Evolutionary conservation across 2,329 filamentous ascomycete genomes (phyloP).

Genomic region (Fusarium armeniacum): DNA sequence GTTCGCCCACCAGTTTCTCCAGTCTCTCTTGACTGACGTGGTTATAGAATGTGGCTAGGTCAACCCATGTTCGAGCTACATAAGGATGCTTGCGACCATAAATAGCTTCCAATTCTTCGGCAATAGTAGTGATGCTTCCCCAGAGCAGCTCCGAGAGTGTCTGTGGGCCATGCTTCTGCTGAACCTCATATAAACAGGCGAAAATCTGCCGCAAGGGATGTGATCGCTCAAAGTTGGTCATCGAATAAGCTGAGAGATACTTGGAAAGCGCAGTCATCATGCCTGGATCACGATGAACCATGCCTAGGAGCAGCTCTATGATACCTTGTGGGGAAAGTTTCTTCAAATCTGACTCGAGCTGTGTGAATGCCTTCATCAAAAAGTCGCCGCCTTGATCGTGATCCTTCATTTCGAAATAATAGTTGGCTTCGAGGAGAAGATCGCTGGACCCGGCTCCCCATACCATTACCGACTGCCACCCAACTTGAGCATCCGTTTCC

Average conservation of each 20-base stretch:
- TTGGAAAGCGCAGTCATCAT: conserved; percentile 63
- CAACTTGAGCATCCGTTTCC: conserved; percentile 55
- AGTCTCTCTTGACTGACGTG: conserved; percentile 56
- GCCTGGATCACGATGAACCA: conserved; percentile 61
- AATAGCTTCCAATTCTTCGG: conserved; percentile 61
- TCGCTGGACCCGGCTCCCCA: conserved; percentile 62
- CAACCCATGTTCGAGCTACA: conserved; percentile 59
- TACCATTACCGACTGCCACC: conserved; percentile 60
- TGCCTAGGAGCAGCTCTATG: conserved; percentile 59
- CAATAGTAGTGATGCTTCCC: conserved; percentile 58
- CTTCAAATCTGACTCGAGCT: conserved; percentile 59
- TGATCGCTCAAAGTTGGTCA: conserved; percentile 60
- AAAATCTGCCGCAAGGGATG: conserved; percentile 62
- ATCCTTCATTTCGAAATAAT: conserved; percentile 58
- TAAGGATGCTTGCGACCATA: conserved; percentile 61
- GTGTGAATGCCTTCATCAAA: conserved; percentile 60
- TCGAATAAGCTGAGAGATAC: conserved; percentile 60
- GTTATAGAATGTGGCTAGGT: conserved; percentile 58
- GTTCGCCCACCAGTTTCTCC: conserved; percentile 56
- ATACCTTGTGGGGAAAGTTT: conserved; percentile 61
- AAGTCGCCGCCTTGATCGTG: conserved; percentile 58
- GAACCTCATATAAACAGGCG: conserved; percentile 60
- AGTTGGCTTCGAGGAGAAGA: conserved; percentile 60
- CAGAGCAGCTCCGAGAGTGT: conserved; percentile 61
- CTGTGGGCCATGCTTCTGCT: conserved; percentile 60